Evolutionary conservation across 2,329 filamentous ascomycete genomes (phyloP).

Genomic region (Paraphoma sp.): DNA sequence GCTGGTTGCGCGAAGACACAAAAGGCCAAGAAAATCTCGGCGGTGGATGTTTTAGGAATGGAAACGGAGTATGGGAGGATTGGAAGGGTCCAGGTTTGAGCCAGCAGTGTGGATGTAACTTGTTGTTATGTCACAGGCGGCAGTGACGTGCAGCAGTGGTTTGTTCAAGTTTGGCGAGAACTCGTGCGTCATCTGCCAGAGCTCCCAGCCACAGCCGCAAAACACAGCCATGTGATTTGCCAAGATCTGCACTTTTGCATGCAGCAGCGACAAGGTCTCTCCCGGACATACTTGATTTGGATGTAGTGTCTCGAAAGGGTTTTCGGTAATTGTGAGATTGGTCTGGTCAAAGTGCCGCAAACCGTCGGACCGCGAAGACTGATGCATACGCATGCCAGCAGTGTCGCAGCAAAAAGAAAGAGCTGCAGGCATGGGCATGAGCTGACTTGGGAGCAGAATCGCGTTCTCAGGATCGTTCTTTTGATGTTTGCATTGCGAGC

Average conservation of each 20-base stretch:
- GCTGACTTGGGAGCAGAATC: neutral
- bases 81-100: conserved; percentile 3
- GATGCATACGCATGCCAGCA: neutral
- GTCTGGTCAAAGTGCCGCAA: neutral
- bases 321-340: neutral
- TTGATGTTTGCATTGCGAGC: neutral
- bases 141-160: conserved; percentile 9
- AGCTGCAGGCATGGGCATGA: neutral
- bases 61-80: neutral
- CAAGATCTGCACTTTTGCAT: conserved; percentile 4
- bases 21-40: conserved; percentile 6
- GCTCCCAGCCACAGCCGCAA: conserved; percentile 4
- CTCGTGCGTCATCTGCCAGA: conserved; percentile 16
- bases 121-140: conserved; percentile 4
- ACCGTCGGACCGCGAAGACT: neutral
- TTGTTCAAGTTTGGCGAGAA: conserved; percentile 8
- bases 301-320: neutral
- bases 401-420: neutral
- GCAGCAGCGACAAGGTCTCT: conserved; percentile 3
- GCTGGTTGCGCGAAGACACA: neutral
- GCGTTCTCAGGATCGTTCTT: neutral
- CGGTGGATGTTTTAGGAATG: conserved; percentile 1
- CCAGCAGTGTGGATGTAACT: neutral
- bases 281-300: neutral
- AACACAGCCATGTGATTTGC: conserved; percentile 14